phyloP scores from a whole-genome alignment of 2,329 filamentous ascomycete genomes.

The Pyrenophora tritici-repentis region DNA sequence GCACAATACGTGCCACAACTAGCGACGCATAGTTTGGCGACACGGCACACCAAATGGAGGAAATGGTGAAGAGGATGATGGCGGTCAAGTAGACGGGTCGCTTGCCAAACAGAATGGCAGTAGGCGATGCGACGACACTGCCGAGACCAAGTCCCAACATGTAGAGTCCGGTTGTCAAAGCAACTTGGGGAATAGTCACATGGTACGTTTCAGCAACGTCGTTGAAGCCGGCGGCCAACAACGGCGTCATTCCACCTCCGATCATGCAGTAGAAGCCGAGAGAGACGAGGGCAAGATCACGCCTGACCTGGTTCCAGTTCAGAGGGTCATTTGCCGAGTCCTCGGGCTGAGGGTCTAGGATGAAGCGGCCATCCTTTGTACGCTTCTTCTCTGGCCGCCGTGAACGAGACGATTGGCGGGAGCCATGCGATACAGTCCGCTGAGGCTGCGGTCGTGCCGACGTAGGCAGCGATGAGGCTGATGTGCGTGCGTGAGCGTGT shows the following conservation, averaged over 20 bases:
- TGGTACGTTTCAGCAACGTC: constrained; percentile 71
- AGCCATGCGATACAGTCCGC: constrained; percentile 21
- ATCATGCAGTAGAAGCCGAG: constrained; percentile 92
- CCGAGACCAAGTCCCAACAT: constrained; percentile 93
- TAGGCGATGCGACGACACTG: constrained; percentile 82
- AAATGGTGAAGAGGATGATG: constrained; percentile 75
- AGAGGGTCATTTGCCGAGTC: constrained; percentile 88
- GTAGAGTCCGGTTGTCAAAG: constrained; percentile 87
- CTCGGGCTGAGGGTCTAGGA: constrained; percentile 89
- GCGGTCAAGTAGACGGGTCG: constrained; percentile 84
- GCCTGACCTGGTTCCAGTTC: constrained; percentile 84
- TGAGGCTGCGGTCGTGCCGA: constrained; percentile 28
- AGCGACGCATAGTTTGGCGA: constrained; percentile 81
- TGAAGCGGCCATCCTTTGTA: constrained; percentile 80
- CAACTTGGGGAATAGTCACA: constrained; percentile 72
- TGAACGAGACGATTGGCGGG: constrained; percentile 30
- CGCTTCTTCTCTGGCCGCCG: constrained; percentile 65
- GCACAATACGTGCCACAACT: constrained; percentile 79
- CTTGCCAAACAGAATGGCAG: constrained; percentile 89
- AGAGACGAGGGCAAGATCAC: constrained; percentile 78
- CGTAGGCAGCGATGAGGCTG: constrained; percentile 57
- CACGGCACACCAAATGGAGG: constrained; percentile 82
- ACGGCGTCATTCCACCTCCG: constrained; percentile 88
- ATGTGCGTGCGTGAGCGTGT: constrained; percentile 65
- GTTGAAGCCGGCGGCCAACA: constrained; percentile 87